Percentiles rank a stretch among this genome's conserved stretches.
Evolutionary conservation across 108 stramenopile genomes (phyloP).

Genomic region (Skeletonema tropicum): DNA sequence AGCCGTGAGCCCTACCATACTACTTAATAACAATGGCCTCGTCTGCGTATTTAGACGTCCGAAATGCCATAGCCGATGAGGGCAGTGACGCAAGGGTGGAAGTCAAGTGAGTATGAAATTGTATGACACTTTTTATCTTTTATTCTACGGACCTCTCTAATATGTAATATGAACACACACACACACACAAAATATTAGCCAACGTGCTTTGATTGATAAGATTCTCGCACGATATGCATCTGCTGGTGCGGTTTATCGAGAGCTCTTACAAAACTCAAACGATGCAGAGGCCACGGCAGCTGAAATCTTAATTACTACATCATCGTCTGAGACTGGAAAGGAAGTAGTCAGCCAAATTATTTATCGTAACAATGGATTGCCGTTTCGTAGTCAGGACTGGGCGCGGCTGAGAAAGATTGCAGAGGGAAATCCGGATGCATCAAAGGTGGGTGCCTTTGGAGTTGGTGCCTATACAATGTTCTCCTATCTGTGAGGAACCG

Average conservation of each 20-base stretch:
- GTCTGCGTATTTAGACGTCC: conserved; percentile 37
- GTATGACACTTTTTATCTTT: no score
- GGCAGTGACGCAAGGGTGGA: conserved; percentile 69
- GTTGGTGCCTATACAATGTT: conserved; percentile 92
- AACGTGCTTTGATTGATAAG: conserved; percentile 90
- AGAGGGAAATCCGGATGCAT: conserved; percentile 84
- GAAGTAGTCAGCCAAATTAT: conserved; percentile 66
- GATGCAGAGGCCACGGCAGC: conserved; percentile 83
- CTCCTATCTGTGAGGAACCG: conserved; percentile 82
- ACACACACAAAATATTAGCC: conserved; percentile 10
- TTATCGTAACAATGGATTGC: conserved; percentile 82
- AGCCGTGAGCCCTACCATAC: no score
- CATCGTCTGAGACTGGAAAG: conserved; percentile 4
- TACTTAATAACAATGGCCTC: not conserved
- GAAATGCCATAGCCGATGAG: conserved; percentile 43
- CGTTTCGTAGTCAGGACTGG: conserved; percentile 87
- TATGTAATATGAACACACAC: no score
- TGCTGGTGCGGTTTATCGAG: conserved; percentile 81
- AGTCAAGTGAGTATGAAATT: conserved; percentile 48
- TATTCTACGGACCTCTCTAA: no score
- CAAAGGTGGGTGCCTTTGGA: conserved; percentile 82
- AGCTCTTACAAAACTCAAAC: conserved; percentile 86
- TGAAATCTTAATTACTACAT: conserved; percentile 76
- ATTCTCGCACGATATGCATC: conserved; percentile 86
- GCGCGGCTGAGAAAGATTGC: conserved; percentile 81